Conservation (phyloP, 2,329 filamentous ascomycete genomes). For the Colletotrichum sp. region DNA sequence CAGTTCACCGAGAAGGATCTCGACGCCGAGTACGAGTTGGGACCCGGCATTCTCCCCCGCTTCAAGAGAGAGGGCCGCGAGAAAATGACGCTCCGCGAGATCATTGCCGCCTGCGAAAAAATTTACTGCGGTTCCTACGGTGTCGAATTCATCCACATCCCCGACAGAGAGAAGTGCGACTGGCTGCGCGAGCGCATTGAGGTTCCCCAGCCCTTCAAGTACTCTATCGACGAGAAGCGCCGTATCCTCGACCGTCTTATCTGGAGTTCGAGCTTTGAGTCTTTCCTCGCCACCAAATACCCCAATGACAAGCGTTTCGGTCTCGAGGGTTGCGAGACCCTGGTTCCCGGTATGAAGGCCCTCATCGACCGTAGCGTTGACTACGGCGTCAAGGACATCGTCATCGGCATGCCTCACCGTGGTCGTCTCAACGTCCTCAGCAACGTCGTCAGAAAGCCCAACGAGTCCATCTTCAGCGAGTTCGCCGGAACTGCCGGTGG, state of each 20-base stretch:
- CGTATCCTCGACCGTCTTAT: slow-evolving; percentile 96
- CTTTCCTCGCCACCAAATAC: slow-evolving; percentile 95
- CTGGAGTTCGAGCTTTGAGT: slow-evolving; percentile 97
- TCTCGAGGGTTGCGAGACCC: slow-evolving; percentile 93
- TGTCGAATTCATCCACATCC: slow-evolving; percentile 98
- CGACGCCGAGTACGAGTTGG: slow-evolving; percentile 88
- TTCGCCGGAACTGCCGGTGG: slow-evolving; percentile 89
- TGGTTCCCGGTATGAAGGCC: slow-evolving; percentile 99
- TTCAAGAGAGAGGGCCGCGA: slow-evolving; percentile 88
- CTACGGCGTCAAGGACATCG: slow-evolving; percentile 97
- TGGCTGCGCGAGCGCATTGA: slow-evolving; percentile 97
- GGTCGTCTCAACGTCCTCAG: slow-evolving; percentile 96
- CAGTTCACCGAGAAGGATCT: slow-evolving; percentile 94
- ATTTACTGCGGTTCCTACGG: slow-evolving; percentile 98
- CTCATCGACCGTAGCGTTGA: slow-evolving; percentile 98
- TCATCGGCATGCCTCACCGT: slow-evolving; percentile 99
- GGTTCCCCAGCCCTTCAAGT: slow-evolving; percentile 93
- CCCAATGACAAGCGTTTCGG: slow-evolving; percentile 99
- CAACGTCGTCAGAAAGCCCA: slow-evolving; percentile 98
- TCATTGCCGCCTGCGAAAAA: slow-evolving; percentile 89
- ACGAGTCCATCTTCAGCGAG: slow-evolving; percentile 99
- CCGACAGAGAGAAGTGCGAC: slow-evolving; percentile 95
- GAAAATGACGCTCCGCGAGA: slow-evolving; percentile 97
- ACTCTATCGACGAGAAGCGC: slow-evolving; percentile 97
- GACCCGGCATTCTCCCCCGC: slow-evolving; percentile 91